These are phyloP conservation scores for Trifolium fragiferum DNA, from an alignment of 306 rosid species.

Conservation along the genomic window DNA sequence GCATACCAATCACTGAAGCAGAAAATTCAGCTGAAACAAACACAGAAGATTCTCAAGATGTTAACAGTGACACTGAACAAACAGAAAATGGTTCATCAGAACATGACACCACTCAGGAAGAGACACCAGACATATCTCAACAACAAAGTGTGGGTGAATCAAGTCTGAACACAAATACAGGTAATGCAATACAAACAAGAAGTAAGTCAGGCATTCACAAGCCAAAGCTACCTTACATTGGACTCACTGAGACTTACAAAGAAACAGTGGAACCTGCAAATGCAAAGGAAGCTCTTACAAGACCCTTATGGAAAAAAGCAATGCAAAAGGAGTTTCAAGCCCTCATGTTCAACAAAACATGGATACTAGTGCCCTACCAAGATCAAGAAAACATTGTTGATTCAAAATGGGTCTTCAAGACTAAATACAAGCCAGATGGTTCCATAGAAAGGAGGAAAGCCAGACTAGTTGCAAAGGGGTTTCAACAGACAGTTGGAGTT, in stretches of 20 bases:
- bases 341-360: not conserved
- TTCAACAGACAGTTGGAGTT: not conserved
- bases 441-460: not conserved
- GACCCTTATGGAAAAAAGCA: not conserved
- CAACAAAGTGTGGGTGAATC: too few species aligned
- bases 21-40: too few species aligned
- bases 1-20: too few species aligned
- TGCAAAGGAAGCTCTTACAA: not conserved
- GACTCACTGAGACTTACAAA: not conserved
- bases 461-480: not conserved
- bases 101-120: too few species aligned
- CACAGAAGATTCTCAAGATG: too few species aligned
- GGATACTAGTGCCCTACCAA: not conserved
- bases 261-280: not conserved
- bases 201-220: not conserved
- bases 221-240: not conserved
- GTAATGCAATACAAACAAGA: not conserved
- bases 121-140: too few species aligned
- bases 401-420: not conserved
- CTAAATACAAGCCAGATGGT: not conserved
- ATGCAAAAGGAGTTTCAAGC: not conserved
- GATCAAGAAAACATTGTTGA: not conserved
- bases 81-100: too few species aligned
- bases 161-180: too few species aligned
- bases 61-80: too few species aligned